These are phyloP conservation scores for Brassica rapa DNA, from an alignment of 345 rosid species.

Conservation along the genomic window DNA sequence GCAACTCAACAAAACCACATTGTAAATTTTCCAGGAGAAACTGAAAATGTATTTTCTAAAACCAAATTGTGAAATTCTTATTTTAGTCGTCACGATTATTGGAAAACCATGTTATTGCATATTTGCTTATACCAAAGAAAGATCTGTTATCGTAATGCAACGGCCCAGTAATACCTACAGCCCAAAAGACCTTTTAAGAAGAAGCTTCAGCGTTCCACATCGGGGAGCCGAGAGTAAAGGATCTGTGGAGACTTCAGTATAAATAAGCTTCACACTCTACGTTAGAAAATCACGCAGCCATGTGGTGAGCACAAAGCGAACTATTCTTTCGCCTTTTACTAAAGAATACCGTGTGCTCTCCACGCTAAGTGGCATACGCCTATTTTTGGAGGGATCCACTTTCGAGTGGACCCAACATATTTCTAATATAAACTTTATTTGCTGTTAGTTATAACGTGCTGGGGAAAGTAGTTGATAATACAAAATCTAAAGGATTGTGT, in stretches of 20 bases:
- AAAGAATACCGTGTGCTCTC: conserved; percentile 43
- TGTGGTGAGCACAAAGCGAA: conserved; percentile 38
- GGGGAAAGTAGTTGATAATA: too few relatives aligned
- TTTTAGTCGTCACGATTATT: conserved; percentile 1
- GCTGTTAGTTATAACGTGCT: too few relatives aligned
- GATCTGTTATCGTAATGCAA: neutral
- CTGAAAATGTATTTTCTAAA: neutral
- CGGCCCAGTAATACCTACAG: neutral
- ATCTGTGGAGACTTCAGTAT: neutral
- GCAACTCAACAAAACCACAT: conserved; percentile 6
- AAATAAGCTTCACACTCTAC: neutral
- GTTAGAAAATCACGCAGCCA: conserved; percentile 2
- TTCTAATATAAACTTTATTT: too few relatives aligned
- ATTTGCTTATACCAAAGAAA: neutral
- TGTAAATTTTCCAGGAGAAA: conserved; percentile 13
- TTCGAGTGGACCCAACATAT: conserved; percentile 24
- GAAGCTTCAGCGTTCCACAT: neutral
- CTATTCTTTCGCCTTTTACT: conserved; percentile 45
- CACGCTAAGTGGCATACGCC: conserved; percentile 35
- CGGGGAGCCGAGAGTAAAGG: neutral
- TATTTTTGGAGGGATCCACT: conserved; percentile 40
- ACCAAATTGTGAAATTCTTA: conserved; percentile 6
- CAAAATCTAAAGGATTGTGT: too few relatives aligned
- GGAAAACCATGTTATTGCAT: neutral
- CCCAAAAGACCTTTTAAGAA: neutral